Evolutionary conservation across 495 filamentous ascomycete species (phyloP), one percentile per base, ranked within the genome.

Genomic region (Gamarada debralockiae): DNA sequence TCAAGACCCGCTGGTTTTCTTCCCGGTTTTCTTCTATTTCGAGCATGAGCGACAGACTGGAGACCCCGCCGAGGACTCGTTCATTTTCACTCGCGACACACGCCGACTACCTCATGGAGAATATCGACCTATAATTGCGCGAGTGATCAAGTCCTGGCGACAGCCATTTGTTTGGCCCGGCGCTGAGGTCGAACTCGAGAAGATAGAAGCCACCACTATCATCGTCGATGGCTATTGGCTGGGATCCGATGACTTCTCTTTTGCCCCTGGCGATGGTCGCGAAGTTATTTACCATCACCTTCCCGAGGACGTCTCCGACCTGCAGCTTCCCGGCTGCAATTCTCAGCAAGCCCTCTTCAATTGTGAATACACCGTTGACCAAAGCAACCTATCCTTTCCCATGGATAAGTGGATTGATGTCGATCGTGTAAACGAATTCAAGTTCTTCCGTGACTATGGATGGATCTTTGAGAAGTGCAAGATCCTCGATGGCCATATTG

Each of bases 21-120:
- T 50, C 14, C 53, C 58, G 0, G 25, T 86, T 3, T 92, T 77
- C 53, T 67, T 92, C 17, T 90, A 89, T 65, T 69, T 86, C 39
- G 86, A 92, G 34, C 77, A 78, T 0, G 65, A 68, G 2, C 73
- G 70, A 33, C 39, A 37, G 7, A 66, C 73, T 10, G 73, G 75
- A 3, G 49, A 66, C 15, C 61, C 73, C 0, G 56, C 67, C 0
- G 39, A 76, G 3, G 87, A 92, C 63, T 60, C 60, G 1, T 92
- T 82, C 58, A 80, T 90, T 14, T 88, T 92, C 59, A 75, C 84
- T 1, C 47, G 72, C 6, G 69, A 80, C 7, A 75, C 72, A 40
- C 57, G 70, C 1, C 70, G 76, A 5, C 67, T 81, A 3, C 68
- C 80, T 14, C 71, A 13, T 78, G 60, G 4, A 42, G 14, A 24